Conservation (phyloP, 768 basidiomycete genomes). For the Trichaptum fuscoviolaceum region DNA sequence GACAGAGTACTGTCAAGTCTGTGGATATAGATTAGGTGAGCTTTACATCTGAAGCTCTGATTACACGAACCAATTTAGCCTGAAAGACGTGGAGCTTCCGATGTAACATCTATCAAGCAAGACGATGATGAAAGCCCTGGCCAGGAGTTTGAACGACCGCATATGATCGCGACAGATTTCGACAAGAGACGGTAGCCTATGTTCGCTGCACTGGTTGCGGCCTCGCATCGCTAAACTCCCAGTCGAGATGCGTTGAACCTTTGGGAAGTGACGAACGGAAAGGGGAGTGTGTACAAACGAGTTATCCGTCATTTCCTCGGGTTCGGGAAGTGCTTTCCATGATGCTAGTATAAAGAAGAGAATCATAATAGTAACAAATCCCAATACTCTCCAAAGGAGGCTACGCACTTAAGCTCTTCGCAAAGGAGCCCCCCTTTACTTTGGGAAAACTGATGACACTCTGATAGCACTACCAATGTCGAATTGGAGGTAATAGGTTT, state of each 20-base stretch:
- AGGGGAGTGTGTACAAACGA: slow-evolving; percentile 61
- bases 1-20: slow-evolving; percentile 55
- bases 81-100: slow-evolving; percentile 59
- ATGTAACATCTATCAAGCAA: slow-evolving; percentile 48
- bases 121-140: slow-evolving; percentile 23
- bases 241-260: slow-evolving; percentile 37
- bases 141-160: slow-evolving; percentile 23
- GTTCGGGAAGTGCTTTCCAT: slow-evolving; percentile 52
- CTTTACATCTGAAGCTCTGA: not conserved
- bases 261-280: slow-evolving; percentile 57
- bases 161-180: slow-evolving; percentile 58
- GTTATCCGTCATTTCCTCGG: slow-evolving; percentile 46
- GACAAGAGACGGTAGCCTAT: slow-evolving; percentile 53
- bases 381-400: not conserved
- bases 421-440: slow-evolving; percentile 71
- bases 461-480: slow-evolving; percentile 53
- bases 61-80: slow-evolving; percentile 54
- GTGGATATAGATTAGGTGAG: slow-evolving; percentile 8
- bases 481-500: slow-evolving; percentile 58
- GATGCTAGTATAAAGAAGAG: slow-evolving; percentile 65
- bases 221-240: slow-evolving; percentile 29
- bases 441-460: slow-evolving; percentile 46
- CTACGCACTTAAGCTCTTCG: slow-evolving; percentile 69
- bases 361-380: slow-evolving; percentile 51
- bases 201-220: slow-evolving; percentile 4